Base-by-base conservation (phyloP, 225 moss, liverwort and hornwort genomes). In the Pleurozium schreberi region DNA sequence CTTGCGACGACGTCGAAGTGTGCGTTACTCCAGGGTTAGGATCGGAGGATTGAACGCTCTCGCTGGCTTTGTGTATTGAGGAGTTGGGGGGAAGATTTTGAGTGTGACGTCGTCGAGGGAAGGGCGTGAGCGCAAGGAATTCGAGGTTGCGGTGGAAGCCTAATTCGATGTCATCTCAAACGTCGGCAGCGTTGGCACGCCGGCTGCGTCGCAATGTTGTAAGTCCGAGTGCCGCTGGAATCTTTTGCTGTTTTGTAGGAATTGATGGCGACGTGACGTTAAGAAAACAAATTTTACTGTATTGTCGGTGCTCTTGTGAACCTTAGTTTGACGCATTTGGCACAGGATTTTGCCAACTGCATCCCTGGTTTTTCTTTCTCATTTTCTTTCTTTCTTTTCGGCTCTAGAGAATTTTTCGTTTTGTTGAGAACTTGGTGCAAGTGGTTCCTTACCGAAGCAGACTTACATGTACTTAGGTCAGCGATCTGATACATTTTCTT, bases 181-280 rank as follows among this genome's bases (percentile, higher is more conserved):
- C 95, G 90, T 95, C 96, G 92, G 94, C 95, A 92, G 94, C 93
- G 88, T 91, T 96, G 95, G 98, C 98, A 88, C 96, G 96, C 94
- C 94, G 95, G 87, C 89, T 98, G 87, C 95, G 95, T 90, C 96
- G 93, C 91, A 95, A 91, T 73, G 87, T 95, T 84, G 92, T 96
- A 94, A 95, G 96, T 91, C 81, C 70, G 45, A 59, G 62, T 67
- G 78, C 87, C n/a, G 38, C 68, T 69, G 80, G 42, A n/a, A 26
- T 63, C 25, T 85, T 10, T 50, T 38, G 42, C 20, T 81, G 73
- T 61, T 53, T 74, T 50, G 8, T 49, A 45, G 77, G 66, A 81
- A 80, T 15, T 45, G 75, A 75, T 67, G 38, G 64, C 22, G 68
- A 76, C 27, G n/a, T 82, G 68, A 45, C 12, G 47, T 85, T 50